Evolutionary conservation across 352 stramenopile genomes (phyloP).

Genomic region (Phytophthora multivora): DNA sequence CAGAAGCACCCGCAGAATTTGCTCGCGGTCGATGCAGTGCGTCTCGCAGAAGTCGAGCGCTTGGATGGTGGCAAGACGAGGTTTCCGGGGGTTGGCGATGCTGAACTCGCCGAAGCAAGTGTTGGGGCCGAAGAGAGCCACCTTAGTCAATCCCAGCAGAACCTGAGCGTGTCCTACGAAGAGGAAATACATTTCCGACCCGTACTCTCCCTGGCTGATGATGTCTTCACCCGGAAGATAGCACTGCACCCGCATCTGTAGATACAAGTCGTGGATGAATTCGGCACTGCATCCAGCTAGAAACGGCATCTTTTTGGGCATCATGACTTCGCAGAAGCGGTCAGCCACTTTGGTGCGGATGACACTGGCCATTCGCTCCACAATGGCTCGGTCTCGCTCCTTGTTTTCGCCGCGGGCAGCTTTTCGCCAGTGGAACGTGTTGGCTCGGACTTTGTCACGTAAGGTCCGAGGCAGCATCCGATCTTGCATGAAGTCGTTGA

Average conservation of each 20-base stretch:
- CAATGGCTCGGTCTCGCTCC: conserved; percentile 59
- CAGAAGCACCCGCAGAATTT: conserved; percentile 55
- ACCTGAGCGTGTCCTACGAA: conserved; percentile 80
- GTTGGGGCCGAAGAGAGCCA: conserved; percentile 70
- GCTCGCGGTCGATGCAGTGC: conserved; percentile 58
- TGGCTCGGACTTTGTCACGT: conserved; percentile 77
- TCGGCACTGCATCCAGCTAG: conserved; percentile 73
- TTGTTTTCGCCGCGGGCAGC: conserved; percentile 71
- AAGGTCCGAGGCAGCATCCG: conserved; percentile 63
- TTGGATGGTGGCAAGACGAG: conserved; percentile 75
- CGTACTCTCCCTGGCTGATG: conserved; percentile 79
- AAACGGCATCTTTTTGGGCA: conserved; percentile 71
- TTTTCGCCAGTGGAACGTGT: conserved; percentile 82
- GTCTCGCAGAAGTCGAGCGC: conserved; percentile 83
- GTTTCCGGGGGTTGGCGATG: conserved; percentile 72
- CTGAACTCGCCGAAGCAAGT: conserved; percentile 85
- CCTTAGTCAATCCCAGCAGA: conserved; percentile 60
- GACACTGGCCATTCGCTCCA: conserved; percentile 75
- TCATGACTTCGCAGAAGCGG: conserved; percentile 74
- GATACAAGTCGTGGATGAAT: conserved; percentile 83
- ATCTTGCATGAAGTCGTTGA: conserved; percentile 79
- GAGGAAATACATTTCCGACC: conserved; percentile 85
- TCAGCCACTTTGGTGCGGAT: conserved; percentile 76
- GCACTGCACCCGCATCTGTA: conserved; percentile 73
- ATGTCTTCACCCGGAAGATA: conserved; percentile 82